A percentile compares a stretch with the other conserved stretches of the same genome.
Conservation (phyloP, 2,329 filamentous ascomycete species). For the Colletotrichum nymphaeae region DNA sequence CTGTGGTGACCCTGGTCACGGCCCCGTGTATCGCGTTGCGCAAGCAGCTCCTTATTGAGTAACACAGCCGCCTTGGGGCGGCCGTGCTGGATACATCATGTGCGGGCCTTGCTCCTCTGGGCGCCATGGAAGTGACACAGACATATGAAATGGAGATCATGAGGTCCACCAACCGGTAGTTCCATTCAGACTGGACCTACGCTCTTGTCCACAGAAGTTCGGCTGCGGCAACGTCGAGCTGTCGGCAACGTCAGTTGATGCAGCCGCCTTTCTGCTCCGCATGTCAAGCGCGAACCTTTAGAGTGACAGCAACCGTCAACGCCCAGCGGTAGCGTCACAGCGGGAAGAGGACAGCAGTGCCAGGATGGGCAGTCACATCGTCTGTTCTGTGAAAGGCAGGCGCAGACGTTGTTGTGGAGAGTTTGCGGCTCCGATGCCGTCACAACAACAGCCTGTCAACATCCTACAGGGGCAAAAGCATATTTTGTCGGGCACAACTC, state of each 20-base stretch:
- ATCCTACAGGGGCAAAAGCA: background rate
- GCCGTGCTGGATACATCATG: constrained; percentile 19
- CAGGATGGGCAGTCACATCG: background rate
- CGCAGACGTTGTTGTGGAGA: background rate
- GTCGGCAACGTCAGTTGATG: constrained; percentile 32
- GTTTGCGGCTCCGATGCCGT: constrained; percentile 1
- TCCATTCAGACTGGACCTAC: constrained; percentile 1
- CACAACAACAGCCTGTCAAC: background rate
- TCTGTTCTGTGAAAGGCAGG: background rate
- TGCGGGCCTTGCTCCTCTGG: constrained; percentile 17
- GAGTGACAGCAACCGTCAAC: constrained; percentile 30
- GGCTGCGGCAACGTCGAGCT: constrained; percentile 7
- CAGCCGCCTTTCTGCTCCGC: constrained; percentile 20
- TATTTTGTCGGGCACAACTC: background rate
- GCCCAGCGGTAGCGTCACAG: constrained; percentile 17
- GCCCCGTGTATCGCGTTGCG: constrained; percentile 34
- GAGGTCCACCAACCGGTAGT: constrained; percentile 30
- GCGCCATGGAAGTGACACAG: constrained; percentile 23
- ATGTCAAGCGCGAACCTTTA: constrained; percentile 30
- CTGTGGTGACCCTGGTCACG: constrained; percentile 27
- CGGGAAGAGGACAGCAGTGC: background rate
- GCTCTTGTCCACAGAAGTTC: background rate
- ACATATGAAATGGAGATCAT: constrained; percentile 32
- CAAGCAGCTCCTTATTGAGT: constrained; percentile 36
- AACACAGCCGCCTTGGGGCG: constrained; percentile 28